Evolutionary conservation across 768 basidiomycete genomes (phyloP).

Genomic region (Dentipellis sp.): DNA sequence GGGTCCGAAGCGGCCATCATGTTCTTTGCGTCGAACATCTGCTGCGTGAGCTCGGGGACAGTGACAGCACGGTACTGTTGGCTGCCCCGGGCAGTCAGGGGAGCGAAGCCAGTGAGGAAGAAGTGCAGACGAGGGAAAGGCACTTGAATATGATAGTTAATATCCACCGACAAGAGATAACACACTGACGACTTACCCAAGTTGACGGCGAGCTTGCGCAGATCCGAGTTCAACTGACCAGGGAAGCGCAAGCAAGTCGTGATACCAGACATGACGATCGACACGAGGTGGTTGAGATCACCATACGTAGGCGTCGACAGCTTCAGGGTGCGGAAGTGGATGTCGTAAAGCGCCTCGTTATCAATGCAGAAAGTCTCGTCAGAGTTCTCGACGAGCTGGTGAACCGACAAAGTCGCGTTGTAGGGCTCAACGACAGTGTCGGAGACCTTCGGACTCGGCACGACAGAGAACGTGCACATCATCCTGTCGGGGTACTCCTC

Average conservation of each 20-base stretch:
- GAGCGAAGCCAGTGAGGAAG: constrained; percentile 97
- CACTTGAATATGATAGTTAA: constrained; percentile 36
- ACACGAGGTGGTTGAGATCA: constrained; percentile 96
- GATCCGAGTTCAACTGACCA: constrained; percentile 98
- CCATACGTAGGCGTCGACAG: constrained; percentile 93
- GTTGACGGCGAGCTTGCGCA: constrained; percentile 97
- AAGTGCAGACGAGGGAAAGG: constrained; percentile 99
- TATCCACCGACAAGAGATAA: background rate
- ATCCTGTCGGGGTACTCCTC: constrained; percentile 99
- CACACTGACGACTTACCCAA: constrained; percentile 60
- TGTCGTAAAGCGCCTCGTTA: constrained; percentile 98
- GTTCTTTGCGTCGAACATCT: constrained; percentile 99
- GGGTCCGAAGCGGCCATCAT: constrained; percentile 99
- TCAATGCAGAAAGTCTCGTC: constrained; percentile 99
- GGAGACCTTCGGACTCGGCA: constrained; percentile 94
- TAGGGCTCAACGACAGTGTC: constrained; percentile 99
- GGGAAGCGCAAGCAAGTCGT: constrained; percentile 99
- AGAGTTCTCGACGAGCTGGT: constrained; percentile 98
- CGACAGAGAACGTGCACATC: constrained; percentile 99
- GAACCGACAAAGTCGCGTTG: constrained; percentile 96
- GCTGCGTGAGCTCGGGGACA: constrained; percentile 95
- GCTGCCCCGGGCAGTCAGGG: constrained; percentile 88
- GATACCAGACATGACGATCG: constrained; percentile 97
- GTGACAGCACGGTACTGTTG: constrained; percentile 95
- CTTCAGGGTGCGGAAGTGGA: constrained; percentile 97